Conservation (phyloP, 805 yeast species). For the Ogataea polymorpha region DNA sequence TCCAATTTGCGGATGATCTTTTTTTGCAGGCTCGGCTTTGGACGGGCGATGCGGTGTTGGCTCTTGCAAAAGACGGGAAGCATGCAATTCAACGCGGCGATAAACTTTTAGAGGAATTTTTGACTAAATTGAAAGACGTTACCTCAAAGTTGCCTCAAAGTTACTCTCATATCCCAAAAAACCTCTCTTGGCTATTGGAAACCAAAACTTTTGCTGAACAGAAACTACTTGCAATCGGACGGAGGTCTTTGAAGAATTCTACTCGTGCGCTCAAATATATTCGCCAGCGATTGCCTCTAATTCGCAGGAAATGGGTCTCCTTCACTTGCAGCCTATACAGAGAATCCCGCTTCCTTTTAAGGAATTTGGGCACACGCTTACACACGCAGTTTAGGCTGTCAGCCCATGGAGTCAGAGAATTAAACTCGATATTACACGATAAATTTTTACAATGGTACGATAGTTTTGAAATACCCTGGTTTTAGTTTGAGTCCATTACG, state of each 20-base stretch:
- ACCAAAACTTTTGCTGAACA: no score
- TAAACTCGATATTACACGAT: not conserved
- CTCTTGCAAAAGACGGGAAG: no score
- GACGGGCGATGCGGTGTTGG: no score
- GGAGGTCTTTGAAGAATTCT: not conserved
- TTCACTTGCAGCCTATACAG: not conserved
- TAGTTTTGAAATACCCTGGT: conserved; percentile 8
- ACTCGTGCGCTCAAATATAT: not conserved
- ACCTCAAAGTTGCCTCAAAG: no score
- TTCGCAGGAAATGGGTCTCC: not conserved
- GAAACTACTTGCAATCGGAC: not conserved
- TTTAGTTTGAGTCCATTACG: conserved; percentile 1
- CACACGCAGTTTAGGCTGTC: not conserved
- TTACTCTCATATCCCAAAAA: no score
- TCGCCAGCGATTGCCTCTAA: not conserved
- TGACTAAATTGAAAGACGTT: no score
- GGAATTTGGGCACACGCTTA: not conserved
- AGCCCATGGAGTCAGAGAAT: not conserved
- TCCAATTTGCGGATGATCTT: no score
- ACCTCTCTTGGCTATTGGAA: no score
- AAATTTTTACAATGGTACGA: not conserved
- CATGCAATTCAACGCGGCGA: no score
- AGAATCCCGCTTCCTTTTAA: not conserved
- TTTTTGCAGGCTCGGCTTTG: no score
- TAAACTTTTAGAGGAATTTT: no score